A percentile compares a stretch with the other conserved stretches of the same genome.
Evolutionary conservation across 2,329 filamentous ascomycete species (phyloP).

Genomic region (Cercospora sesami): DNA sequence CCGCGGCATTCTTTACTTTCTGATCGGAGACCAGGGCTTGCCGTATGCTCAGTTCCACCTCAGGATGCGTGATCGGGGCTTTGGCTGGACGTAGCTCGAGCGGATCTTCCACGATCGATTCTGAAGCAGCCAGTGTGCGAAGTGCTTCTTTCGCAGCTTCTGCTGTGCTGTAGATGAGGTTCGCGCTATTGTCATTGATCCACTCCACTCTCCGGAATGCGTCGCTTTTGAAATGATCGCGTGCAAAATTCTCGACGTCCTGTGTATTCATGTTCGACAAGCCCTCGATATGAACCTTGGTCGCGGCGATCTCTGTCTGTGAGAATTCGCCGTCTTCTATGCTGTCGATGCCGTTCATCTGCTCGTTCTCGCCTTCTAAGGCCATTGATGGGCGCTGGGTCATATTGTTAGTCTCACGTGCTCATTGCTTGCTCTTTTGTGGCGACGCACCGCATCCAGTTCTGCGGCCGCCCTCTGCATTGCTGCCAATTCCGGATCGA

Average conservation of each 20-base stretch:
- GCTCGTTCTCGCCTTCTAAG: conserved; percentile 28
- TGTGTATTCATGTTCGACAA: conserved; percentile 78
- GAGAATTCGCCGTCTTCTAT: conserved; percentile 39
- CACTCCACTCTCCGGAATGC: conserved; percentile 72
- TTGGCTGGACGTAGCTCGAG: conserved; percentile 69
- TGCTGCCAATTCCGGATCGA: conserved; percentile 38
- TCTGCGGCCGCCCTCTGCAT: conserved; percentile 36
- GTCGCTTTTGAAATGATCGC: conserved; percentile 62
- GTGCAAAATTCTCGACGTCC: conserved; percentile 70
- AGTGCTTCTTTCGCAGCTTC: conserved; percentile 58
- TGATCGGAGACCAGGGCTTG: conserved; percentile 73
- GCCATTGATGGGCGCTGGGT: conserved; percentile 26
- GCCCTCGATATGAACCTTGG: conserved; percentile 81
- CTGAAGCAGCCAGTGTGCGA: conserved; percentile 47
- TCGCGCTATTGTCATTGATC: conserved; percentile 91
- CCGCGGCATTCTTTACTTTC: conserved; percentile 75
- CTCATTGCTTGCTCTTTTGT: background rate
- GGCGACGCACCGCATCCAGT: conserved; percentile 30
- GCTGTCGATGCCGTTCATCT: conserved; percentile 33
- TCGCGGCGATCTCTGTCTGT: conserved; percentile 42
- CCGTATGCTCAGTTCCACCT: conserved; percentile 69
- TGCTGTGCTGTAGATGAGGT: conserved; percentile 69
- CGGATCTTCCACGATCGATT: conserved; percentile 39
- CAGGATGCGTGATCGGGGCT: conserved; percentile 63
- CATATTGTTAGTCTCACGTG: conserved; percentile 21